Percentiles rank a stretch among this genome's conserved stretches.
phyloP scores from a whole-genome alignment of 768 basidiomycete genomes.

The Amanita pseudoporphyria region DNA sequence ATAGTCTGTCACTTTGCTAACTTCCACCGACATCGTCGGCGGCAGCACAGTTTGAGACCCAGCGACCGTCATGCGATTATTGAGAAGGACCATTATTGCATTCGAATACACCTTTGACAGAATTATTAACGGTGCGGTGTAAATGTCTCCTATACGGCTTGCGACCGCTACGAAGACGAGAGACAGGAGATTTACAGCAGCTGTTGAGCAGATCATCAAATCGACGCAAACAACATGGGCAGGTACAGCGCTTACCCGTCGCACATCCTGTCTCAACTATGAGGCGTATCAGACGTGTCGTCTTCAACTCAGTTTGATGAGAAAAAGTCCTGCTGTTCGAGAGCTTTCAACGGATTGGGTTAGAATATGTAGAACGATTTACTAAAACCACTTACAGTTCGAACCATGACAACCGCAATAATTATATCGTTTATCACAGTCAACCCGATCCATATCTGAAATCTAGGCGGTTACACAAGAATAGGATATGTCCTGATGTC shows the following conservation, averaged over 20 bases:
- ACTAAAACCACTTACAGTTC: conserved; percentile 16
- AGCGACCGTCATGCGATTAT: conserved; percentile 19
- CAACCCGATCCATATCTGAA: conserved; percentile 22
- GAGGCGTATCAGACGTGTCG: conserved; percentile 22
- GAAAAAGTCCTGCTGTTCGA: conserved; percentile 17
- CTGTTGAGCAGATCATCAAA: conserved; percentile 9
- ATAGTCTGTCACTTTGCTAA: neutral
- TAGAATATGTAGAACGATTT: neutral
- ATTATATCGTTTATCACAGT: conserved; percentile 22
- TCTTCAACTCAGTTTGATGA: conserved; percentile 16
- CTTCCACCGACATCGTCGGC: neutral
- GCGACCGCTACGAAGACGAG: conserved; percentile 20
- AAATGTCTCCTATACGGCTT: conserved; percentile 16
- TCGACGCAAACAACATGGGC: neutral
- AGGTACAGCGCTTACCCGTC: conserved; percentile 16
- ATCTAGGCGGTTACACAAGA: neutral
- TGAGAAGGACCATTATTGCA: conserved; percentile 23
- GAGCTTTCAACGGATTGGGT: conserved; percentile 7
- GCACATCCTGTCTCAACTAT: conserved; percentile 26
- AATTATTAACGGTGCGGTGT: conserved; percentile 23
- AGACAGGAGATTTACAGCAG: conserved; percentile 20
- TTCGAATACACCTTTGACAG: conserved; percentile 26
- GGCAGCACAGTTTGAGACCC: conserved; percentile 9
- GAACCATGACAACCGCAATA: conserved; percentile 22
- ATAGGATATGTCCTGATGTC: neutral